These are phyloP conservation scores for sunflower (Helianthus annuus) DNA, from an alignment of 129 eudicot species.

Conservation along the genomic window HanXRQr2.0-SUNRISE NC_035444.2:16215773-16216272, in stretches of 20 bases:
- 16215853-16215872: too few relatives aligned
- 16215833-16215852: too few relatives aligned
- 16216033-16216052: slow-evolving; percentile 17
- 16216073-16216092: slow-evolving; percentile 7
- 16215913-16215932: too few relatives aligned
- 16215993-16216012: slow-evolving; percentile 33
- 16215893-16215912: too few relatives aligned
- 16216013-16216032: slow-evolving; percentile 21
- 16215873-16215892: too few relatives aligned
- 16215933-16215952: too few relatives aligned
- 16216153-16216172: background rate
- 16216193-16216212: slow-evolving; percentile 19
- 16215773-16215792: too few relatives aligned
- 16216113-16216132: background rate
- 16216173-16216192: slow-evolving; percentile 25
- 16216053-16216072: background rate
- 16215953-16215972: background rate
- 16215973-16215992: background rate
- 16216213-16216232: slow-evolving; percentile 24
- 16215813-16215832: too few relatives aligned
- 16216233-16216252: slow-evolving; percentile 22
- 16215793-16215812: too few relatives aligned
- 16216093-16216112: background rate
- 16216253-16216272: slow-evolving; percentile 21
- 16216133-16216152: background rate